phyloP scores from a whole-genome alignment of 2,329 filamentous ascomycete species.

The Diaporthe citrichinensis region DNA sequence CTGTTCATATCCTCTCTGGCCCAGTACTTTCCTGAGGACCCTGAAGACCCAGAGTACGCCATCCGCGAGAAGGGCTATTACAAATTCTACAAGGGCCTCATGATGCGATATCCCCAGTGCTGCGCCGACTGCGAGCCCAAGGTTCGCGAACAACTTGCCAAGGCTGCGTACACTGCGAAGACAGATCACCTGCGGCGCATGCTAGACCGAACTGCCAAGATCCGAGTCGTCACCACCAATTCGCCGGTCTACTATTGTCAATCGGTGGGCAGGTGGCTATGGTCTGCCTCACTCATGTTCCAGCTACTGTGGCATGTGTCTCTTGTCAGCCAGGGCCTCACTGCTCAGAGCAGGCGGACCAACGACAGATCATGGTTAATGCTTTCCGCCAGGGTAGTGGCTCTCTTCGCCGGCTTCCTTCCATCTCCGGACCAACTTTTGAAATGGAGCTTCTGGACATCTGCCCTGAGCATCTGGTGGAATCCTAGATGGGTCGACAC shows the following conservation, averaged over 20 bases:
- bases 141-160: conserved; percentile 78
- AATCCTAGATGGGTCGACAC: conserved; percentile 76
- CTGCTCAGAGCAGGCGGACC: conserved; percentile 8
- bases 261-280: conserved; percentile 59
- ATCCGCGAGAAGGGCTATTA: conserved; percentile 78
- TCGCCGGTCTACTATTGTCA: conserved; percentile 61
- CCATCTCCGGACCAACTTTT: conserved; percentile 59
- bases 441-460: conserved; percentile 63
- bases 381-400: conserved; percentile 22
- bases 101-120: conserved; percentile 89
- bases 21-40: conserved; percentile 80
- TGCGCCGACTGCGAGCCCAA: conserved; percentile 84
- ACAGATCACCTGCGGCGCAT: conserved; percentile 84
- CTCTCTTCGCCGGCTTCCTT: conserved; percentile 54
- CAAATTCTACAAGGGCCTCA: conserved; percentile 79
- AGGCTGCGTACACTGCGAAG: conserved; percentile 84
- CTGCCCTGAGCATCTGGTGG: conserved; percentile 74
- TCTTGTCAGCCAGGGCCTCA: conserved; percentile 49
- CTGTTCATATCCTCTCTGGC: conserved; percentile 82
- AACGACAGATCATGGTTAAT: conserved; percentile 45
- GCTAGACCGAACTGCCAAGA: conserved; percentile 74
- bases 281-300: conserved; percentile 62
- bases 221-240: conserved; percentile 56
- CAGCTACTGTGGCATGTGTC: conserved; percentile 67
- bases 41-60: conserved; percentile 76